Base-by-base conservation (phyloP, 352 stramenopile genomes). In the Phytophthora kernoviae region DNA sequence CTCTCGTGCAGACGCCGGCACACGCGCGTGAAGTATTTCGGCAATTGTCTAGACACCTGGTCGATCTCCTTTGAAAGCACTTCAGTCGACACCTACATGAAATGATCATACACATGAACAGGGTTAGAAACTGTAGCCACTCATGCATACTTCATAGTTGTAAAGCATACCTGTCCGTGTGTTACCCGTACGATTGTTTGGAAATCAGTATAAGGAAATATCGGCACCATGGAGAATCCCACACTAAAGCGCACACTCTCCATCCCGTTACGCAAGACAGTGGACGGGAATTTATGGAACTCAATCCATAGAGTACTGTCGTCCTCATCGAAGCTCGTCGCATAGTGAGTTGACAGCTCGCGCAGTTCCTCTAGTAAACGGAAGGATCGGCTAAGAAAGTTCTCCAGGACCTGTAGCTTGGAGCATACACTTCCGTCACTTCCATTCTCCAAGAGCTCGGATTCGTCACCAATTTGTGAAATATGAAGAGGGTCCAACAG, bases 21-120 rank as follows among this genome's bases (percentile, higher is more conserved):
- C 14, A 91, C 75, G 21, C 77, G 70, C 14, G 68, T 72, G 22
- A 93, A 73, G 49, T 84, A 90, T 32, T 87, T 79, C 18, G 84
- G 60, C 18, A 47, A 58, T 24, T 70, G 47, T 33, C 54, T 79
- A n/a, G 77, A 48, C 8, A 85, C 73, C 1, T 65, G 50, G 15
- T 76, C 56, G 42, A 90, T 72, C 43, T 88, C 75, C 26, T 75
- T 64, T 12, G 50, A 40, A 21, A 93, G 68, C 30, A 61, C 70
- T 24, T 85, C 68, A 4, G 58, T 61, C 4, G 79, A 83, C 11
- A 91, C 52, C 84, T 93, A 39, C n/a, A 71, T 18, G 3, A 58
- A 36, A 58, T 12, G 40, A 49, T 14, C 12, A 64, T 24, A 17
- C 34, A 46, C 12, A 30, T 6, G 24, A 30, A 30, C 24, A 7